Evolutionary conservation across 306 rosid genomes (phyloP), one percentile per base, ranked within the genome.

Genomic region (Oemleria cerasiformis): DNA sequence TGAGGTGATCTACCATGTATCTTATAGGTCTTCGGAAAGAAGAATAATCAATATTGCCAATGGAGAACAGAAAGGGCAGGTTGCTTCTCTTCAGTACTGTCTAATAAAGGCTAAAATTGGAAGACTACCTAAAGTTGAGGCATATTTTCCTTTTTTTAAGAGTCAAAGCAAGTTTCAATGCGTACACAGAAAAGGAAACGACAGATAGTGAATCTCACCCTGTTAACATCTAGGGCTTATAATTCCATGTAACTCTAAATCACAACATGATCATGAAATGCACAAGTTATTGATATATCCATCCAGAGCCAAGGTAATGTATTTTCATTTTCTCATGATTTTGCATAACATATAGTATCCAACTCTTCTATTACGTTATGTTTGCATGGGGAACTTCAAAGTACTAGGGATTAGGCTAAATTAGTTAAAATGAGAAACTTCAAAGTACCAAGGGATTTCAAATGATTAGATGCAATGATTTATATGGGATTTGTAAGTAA

Each of bases 1-100:
- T 62, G 39, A 51, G 15, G 56, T 73, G 49, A 41, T 57, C 47
- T 41, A 38, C 61, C 63, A 49, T 15, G 51, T 17, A 58, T 23
- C 40, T 62, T 59, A 48, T 39, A 50, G 11, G 13, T 68, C 21
- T 47, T 60, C 12, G 53, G 62, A 67, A 40, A 34, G 38, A 64
- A 41, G 15, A 51, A 42, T 41, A 20, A 40, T 39, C 56, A 53
- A 44, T 20, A 41, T 50, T 72, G 51, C 69, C 13, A 70, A 42
- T 39, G n/a, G 59, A 65, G 49, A 63, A 70, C 34, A 23, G 20
- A 43, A 48, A 40, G 17, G 30, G 42, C 15, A 9, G 14, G 14
- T 44, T 70, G 40, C 13, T 64, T 41, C 40, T 44, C 15, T 8
- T 16, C 8, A 40, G 25, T 8, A 25, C 53, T 23, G 60, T 53